Percentiles rank a stretch among this genome's conserved stretches.
These are phyloP conservation scores for Euryodendron excelsum DNA, from an alignment of 148 eudicot species.

Conservation along the genomic window DNA sequence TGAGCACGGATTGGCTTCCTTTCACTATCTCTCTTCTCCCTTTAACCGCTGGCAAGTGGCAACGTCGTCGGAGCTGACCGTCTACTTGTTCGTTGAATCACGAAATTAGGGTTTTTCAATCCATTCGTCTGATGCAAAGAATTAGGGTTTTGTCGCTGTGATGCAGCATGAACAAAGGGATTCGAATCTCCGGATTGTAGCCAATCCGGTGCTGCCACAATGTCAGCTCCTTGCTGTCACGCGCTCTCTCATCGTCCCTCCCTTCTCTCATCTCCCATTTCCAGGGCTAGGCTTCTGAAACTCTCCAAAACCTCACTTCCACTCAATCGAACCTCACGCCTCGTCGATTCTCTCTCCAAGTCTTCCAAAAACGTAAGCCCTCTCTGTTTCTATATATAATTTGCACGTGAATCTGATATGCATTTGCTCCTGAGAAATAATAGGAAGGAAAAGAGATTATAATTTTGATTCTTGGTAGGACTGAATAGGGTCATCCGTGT, in stretches of 20 bases:
- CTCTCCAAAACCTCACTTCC: conserved; percentile 11
- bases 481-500: background rate
- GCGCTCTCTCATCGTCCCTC: conserved; percentile 32
- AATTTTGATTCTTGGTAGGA: too few relatives aligned
- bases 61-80: background rate
- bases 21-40: conserved; percentile 12
- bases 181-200: conserved; percentile 13
- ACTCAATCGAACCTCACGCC: conserved; percentile 31
- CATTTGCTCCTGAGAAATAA: too few relatives aligned
- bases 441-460: too few relatives aligned
- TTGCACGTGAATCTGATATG: background rate
- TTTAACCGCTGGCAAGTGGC: background rate
- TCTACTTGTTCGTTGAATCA: background rate
- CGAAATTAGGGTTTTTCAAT: conserved; percentile 11
- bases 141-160: conserved; percentile 11
- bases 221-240: conserved; percentile 27
- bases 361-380: conserved; percentile 36
- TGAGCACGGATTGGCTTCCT: background rate
- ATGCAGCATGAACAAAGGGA: conserved; percentile 16
- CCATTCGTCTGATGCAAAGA: conserved; percentile 11
- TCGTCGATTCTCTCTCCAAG: conserved; percentile 24
- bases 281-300: conserved; percentile 33
- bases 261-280: conserved; percentile 24
- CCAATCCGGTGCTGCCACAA: conserved; percentile 23
- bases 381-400: background rate